phyloP scores from a whole-genome alignment of 2,329 filamentous ascomycete genomes.

The Aspergillus eucalypticola region DNA sequence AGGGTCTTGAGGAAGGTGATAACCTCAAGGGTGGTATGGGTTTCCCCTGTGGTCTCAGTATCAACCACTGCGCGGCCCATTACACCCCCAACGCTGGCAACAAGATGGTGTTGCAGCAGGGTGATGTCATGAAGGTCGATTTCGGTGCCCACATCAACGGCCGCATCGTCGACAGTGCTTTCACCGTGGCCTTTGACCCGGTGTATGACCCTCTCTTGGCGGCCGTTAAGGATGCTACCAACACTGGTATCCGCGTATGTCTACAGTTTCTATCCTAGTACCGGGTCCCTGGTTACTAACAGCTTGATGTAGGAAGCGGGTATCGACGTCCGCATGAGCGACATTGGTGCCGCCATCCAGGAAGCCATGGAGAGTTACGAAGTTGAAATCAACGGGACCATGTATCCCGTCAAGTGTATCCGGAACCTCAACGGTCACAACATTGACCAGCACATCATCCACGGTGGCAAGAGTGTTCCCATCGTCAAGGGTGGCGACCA shows the following conservation, averaged over 20 bases:
- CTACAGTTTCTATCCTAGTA: neutral
- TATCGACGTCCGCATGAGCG: conserved; percentile 85
- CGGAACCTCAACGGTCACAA: conserved; percentile 88
- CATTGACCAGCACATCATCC: conserved; percentile 85
- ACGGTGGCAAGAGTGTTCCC: conserved; percentile 87
- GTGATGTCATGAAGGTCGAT: conserved; percentile 73
- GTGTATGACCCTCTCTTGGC: conserved; percentile 67
- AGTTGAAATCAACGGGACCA: conserved; percentile 76
- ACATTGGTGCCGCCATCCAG: conserved; percentile 81
- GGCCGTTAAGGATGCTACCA: conserved; percentile 68
- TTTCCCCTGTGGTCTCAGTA: conserved; percentile 79
- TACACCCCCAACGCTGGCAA: conserved; percentile 87
- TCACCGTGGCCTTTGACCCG: conserved; percentile 68
- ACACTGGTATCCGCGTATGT: conserved; percentile 68
- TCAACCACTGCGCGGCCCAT: conserved; percentile 84
- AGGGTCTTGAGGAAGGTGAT: conserved; percentile 75
- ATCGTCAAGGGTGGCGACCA: conserved; percentile 86
- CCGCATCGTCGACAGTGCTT: conserved; percentile 70
- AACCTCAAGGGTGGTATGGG: conserved; percentile 78
- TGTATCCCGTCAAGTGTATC: conserved; percentile 79
- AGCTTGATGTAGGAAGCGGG: conserved; percentile 67
- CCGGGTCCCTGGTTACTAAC: neutral
- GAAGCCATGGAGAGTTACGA: conserved; percentile 94
- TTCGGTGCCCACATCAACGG: conserved; percentile 72
- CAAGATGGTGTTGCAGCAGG: conserved; percentile 66